phyloP scores from a whole-genome alignment of 371 early-diverging fungal genomes.

The Capillidium rhysosporum region DNA sequence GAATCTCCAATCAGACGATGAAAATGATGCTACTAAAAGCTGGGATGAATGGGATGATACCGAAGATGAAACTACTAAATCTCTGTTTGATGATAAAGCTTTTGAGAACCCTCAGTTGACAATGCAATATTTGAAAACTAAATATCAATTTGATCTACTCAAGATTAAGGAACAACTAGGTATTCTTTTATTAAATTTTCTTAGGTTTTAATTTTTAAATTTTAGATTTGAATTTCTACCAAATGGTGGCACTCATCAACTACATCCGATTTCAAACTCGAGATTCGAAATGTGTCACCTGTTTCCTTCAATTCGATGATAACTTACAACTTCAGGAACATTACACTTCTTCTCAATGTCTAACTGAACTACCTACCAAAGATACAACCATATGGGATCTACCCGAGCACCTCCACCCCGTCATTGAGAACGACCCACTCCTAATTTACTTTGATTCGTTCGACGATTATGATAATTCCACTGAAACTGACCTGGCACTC shows the following conservation, averaged over 20 bases:
- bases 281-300: slow-evolving; percentile 45
- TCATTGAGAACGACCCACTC: slow-evolving; percentile 71
- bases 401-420: slow-evolving; percentile 43
- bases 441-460: slow-evolving; percentile 55
- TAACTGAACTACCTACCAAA: slow-evolving; percentile 44
- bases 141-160: slow-evolving; percentile 55
- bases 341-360: slow-evolving; percentile 24
- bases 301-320: slow-evolving; percentile 26
- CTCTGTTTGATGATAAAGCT: slow-evolving; percentile 51
- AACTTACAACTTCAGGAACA: slow-evolving; percentile 24
- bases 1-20: slow-evolving; percentile 55
- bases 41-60: slow-evolving; percentile 73
- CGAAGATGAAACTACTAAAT: slow-evolving; percentile 39
- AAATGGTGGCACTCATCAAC: slow-evolving; percentile 67
- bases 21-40: slow-evolving; percentile 19
- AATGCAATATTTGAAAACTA: slow-evolving; percentile 45
- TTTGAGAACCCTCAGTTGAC: slow-evolving; percentile 36
- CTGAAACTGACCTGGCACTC: background rate
- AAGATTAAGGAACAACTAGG: slow-evolving; percentile 25
- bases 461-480: slow-evolving; percentile 19
- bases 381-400: slow-evolving; percentile 28
- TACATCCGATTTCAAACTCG: slow-evolving; percentile 59
- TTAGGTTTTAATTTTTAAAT: background rate
- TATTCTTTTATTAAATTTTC: slow-evolving; percentile 4
- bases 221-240: slow-evolving; percentile 57